Percentiles rank a stretch among this genome's conserved stretches.
Evolutionary conservation across 768 basidiomycete genomes (phyloP).

Genomic region (Trametes punicea): DNA sequence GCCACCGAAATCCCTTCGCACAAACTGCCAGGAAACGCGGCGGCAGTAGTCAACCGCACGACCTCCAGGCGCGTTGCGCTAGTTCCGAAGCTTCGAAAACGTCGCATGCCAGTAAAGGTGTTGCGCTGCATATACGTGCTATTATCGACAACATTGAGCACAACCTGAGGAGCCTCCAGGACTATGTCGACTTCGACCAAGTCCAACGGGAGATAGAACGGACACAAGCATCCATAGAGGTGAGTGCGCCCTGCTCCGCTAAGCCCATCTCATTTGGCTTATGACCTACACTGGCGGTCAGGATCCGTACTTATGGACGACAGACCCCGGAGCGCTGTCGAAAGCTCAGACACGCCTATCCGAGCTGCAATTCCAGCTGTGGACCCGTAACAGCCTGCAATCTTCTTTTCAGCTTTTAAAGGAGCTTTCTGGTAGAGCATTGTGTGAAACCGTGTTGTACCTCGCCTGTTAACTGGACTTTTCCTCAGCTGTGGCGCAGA

Average conservation of each 20-base stretch:
- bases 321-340: conserved; percentile 9
- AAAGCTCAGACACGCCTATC: conserved; percentile 11
- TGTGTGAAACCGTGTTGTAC: background rate
- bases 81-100: background rate
- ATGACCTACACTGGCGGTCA: background rate
- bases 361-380: conserved; percentile 14
- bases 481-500: conserved; percentile 10
- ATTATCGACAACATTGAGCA: background rate
- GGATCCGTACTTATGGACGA: conserved; percentile 6
- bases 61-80: too few relatives aligned
- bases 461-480: background rate
- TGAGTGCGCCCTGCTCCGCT: background rate
- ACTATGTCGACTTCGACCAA: background rate
- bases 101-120: background rate
- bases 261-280: background rate
- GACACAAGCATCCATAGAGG: background rate
- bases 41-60: too few relatives aligned
- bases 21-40: too few relatives aligned
- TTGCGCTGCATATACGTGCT: background rate
- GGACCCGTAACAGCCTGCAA: background rate
- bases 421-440: conserved; percentile 8
- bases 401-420: conserved; percentile 1
- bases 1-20: too few relatives aligned
- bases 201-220: background rate
- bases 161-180: background rate